Conservation (phyloP, 2,329 filamentous ascomycete species). For the Exophiala sp. region DNA sequence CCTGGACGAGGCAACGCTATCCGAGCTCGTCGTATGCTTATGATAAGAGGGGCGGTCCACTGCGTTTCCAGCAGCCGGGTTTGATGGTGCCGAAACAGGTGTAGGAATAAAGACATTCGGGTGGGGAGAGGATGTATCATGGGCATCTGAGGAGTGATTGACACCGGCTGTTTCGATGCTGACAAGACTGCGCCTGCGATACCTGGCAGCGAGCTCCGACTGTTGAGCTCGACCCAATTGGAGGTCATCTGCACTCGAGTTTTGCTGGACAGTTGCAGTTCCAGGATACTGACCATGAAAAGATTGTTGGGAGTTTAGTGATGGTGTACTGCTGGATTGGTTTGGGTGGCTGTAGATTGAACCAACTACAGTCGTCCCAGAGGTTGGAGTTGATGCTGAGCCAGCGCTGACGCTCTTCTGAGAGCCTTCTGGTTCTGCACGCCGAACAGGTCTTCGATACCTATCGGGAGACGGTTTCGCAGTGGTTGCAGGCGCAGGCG, state of each 20-base stretch:
- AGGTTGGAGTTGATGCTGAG: conserved; percentile 49
- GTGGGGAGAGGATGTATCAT: conserved; percentile 31
- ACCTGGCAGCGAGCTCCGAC: conserved; percentile 69
- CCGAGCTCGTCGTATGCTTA: conserved; percentile 57
- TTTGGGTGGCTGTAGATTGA: conserved; percentile 53
- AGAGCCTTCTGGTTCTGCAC: conserved; percentile 42
- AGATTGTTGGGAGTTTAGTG: conserved; percentile 31
- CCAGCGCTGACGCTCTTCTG: conserved; percentile 23
- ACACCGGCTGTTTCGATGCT: conserved; percentile 52
- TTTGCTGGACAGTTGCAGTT: conserved; percentile 53
- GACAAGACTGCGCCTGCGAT: conserved; percentile 79
- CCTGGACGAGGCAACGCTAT: conserved; percentile 54
- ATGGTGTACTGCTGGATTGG: conserved; percentile 36
- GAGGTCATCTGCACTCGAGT: conserved; percentile 67
- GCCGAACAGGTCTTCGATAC: conserved; percentile 67
- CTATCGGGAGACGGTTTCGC: conserved; percentile 73
- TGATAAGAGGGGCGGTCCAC: conserved; percentile 36
- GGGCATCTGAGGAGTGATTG: conserved; percentile 32
- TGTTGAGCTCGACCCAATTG: conserved; percentile 49
- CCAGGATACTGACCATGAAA: conserved; percentile 34
- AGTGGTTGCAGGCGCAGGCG: conserved; percentile 31
- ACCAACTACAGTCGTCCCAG: conserved; percentile 53
- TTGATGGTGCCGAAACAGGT: neutral
- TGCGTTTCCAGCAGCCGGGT: neutral
- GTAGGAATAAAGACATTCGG: conserved; percentile 35